Evolutionary conservation across 768 basidiomycete species (phyloP).

Genomic region (Rhizopogon rudus): DNA sequence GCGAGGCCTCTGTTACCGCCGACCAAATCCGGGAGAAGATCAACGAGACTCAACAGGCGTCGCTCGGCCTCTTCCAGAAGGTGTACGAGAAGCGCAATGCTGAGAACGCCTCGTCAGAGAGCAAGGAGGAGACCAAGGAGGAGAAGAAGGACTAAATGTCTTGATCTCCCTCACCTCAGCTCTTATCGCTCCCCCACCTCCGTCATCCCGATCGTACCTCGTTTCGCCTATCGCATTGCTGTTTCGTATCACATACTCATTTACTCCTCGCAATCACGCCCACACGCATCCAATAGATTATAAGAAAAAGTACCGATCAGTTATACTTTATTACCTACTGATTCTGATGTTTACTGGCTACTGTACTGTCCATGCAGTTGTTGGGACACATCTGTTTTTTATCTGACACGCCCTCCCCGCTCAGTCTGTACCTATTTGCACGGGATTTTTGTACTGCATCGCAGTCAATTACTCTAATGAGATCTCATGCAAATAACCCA

Average conservation of each 20-base stretch:
- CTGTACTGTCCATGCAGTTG: not conserved
- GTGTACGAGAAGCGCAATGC: slow-evolving; percentile 90
- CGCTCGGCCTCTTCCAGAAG: slow-evolving; percentile 97
- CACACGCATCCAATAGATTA: slow-evolving; percentile 21
- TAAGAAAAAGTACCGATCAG: slow-evolving; percentile 22
- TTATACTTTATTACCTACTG: slow-evolving; percentile 2
- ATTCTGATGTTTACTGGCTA: not conserved
- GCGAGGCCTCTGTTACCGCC: slow-evolving; percentile 75
- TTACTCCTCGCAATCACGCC: slow-evolving; percentile 14
- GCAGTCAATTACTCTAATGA: not conserved
- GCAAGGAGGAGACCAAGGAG: slow-evolving; percentile 48
- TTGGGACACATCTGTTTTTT: not conserved
- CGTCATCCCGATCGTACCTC: not conserved
- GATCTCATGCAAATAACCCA: not conserved
- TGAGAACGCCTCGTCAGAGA: slow-evolving; percentile 47
- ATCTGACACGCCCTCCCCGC: not conserved
- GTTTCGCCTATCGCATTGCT: not conserved
- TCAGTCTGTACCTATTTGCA: not conserved
- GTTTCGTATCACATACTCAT: not conserved
- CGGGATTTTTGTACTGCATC: not conserved
- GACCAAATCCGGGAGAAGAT: slow-evolving; percentile 91
- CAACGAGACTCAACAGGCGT: slow-evolving; percentile 90
- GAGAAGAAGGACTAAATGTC: slow-evolving; percentile 81
- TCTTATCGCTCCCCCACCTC: not conserved
- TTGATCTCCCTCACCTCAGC: not conserved